Evolutionary conservation across 345 rosid genomes (phyloP).

Genomic region (Gossypium herbaceum): DNA sequence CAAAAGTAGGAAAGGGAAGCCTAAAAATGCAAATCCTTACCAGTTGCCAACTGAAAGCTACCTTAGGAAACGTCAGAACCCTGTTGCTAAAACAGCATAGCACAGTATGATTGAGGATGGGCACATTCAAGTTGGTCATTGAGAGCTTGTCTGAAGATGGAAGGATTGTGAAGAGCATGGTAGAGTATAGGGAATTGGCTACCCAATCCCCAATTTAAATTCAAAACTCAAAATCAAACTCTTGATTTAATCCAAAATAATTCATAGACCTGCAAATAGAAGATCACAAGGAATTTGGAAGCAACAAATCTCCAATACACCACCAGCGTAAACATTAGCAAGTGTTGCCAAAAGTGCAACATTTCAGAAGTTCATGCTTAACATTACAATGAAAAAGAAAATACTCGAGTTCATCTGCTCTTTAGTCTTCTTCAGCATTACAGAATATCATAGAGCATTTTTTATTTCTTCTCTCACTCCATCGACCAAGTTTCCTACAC

Average conservation of each 20-base stretch:
- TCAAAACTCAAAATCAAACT: neutral
- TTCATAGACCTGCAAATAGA: neutral
- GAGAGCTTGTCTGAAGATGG: neutral
- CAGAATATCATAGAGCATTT: neutral
- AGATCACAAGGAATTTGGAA: neutral
- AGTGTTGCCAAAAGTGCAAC: neutral
- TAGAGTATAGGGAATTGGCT: neutral
- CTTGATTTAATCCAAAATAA: no score
- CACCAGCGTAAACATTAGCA: neutral
- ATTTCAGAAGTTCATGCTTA: neutral
- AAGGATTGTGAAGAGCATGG: neutral
- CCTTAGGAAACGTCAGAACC: no score
- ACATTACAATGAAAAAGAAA: neutral
- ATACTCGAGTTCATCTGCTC: neutral
- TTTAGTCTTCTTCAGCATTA: neutral
- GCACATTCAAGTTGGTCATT: neutral
- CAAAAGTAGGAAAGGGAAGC: neutral
- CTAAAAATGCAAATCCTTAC: no score
- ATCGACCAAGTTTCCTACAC: conserved; percentile 11
- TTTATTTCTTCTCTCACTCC: conserved; percentile 12
- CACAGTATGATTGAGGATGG: neutral
- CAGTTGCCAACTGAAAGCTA: neutral
- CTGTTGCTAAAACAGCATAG: neutral
- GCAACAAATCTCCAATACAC: conserved; percentile 1
- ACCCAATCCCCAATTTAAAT: neutral